Base-by-base conservation (phyloP, 2,329 filamentous ascomycete species). In the Fusarium sp. region DNA sequence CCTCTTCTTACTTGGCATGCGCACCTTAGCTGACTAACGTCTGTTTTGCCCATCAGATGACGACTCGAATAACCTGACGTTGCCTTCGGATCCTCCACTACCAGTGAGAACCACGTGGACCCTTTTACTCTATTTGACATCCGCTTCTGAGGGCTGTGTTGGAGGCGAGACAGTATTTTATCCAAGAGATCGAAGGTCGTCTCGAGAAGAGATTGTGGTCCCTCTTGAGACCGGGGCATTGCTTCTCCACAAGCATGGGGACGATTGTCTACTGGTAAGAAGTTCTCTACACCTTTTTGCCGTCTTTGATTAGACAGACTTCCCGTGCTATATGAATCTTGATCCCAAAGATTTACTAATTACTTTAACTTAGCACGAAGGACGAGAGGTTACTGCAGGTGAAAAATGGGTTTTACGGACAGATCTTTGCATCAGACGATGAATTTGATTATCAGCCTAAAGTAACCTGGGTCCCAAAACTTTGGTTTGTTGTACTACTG, bases 141-240 rank as follows among this genome's bases (percentile, higher is more conserved):
- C 92, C 2, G 86, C 90, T 5, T 83, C 88, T 3, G 93, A 93
- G 11, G 93, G 93, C 8, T 97, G 95, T 77, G 81, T 89, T 28
- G 96, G 96, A 28, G 96, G 96, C 37, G 94, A 97, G 82, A 98
- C 96, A 0, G 94, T 96, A 37, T 98, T 98, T 82, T 97, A 97
- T 80, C 93, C 94, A 1, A 90, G 93, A 71, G 88, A 90, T 75
- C 84, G 87, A 47, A 84, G 85, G 68, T 82, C 86, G 6, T 79
- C 86, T 23, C 86, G 87, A 23, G 89, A 93, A 75, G 93, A 92
- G 23, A 88, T 97, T 57, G 87, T 90, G 3, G 90, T 97, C 11
- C 88, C 88, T 2, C 89, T 93, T 16, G 94, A 97, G 80, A 92
- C 92, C n/a, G 96, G 96, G 5, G 93, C 96, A 88, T 88, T 94